Evolutionary conservation across 1,284 basidiomycete genomes (phyloP).

Genomic region (Trametes sp.): DNA sequence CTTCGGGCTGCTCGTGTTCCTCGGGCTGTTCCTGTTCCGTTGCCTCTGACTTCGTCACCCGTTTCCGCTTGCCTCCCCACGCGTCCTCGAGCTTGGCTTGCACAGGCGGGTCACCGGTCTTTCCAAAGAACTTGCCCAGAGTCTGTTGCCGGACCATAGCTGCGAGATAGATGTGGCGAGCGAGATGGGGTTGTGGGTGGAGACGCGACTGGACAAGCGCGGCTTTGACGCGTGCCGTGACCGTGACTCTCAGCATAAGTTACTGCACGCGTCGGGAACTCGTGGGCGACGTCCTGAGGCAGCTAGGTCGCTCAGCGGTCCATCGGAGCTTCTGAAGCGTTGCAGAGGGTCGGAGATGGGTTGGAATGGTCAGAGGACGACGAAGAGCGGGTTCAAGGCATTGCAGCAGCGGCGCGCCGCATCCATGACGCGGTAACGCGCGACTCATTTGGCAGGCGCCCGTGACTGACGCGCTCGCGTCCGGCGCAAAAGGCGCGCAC

Average conservation of each 20-base stretch:
- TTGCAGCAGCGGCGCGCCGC: not conserved
- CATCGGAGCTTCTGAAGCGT: not conserved
- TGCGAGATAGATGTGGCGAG: conserved; percentile 12
- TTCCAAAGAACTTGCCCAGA: conserved; percentile 74
- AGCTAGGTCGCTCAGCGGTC: not conserved
- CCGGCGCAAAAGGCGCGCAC: not conserved
- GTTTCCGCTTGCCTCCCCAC: conserved; percentile 66
- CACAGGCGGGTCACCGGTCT: conserved; percentile 67
- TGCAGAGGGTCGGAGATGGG: not conserved
- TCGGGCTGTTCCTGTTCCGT: conserved; percentile 35
- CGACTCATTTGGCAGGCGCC: conserved; percentile 6
- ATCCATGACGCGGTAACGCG: conserved; percentile 17
- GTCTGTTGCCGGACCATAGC: conserved; percentile 76
- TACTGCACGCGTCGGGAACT: conserved; percentile 26
- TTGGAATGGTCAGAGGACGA: not conserved
- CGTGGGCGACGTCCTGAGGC: not conserved
- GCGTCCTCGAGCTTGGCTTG: conserved; percentile 76
- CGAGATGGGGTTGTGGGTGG: conserved; percentile 15
- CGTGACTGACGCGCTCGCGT: conserved; percentile 28
- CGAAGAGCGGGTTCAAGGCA: conserved; percentile 2
- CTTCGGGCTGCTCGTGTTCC: conserved; percentile 11
- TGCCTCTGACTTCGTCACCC: conserved; percentile 37
- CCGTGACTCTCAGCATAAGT: conserved; percentile 37
- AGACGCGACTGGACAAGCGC: conserved; percentile 37
- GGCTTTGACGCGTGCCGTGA: conserved; percentile 40